A percentile compares a stretch with the other conserved stretches of the same genome.
phyloP scores from a whole-genome alignment of 345 rosid species.

The Hevea brasiliensis region DNA sequence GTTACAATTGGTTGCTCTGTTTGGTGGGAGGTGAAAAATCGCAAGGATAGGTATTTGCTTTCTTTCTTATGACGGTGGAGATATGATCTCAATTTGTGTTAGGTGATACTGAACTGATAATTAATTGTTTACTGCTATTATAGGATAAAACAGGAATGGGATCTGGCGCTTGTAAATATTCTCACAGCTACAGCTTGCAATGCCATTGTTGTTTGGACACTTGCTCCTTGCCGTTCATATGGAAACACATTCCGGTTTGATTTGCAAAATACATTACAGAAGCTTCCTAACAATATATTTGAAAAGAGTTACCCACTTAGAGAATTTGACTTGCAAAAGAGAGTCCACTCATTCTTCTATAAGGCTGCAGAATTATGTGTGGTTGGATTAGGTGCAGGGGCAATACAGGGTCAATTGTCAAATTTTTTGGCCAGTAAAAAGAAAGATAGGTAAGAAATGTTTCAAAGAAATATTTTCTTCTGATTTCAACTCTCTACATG shows the following conservation, averaged over 20 bases:
- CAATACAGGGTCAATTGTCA: conserved; percentile 77
- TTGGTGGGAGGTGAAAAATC: conserved; percentile 88
- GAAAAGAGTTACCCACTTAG: conserved; percentile 87
- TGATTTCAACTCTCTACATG: background rate
- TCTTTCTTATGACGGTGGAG: background rate
- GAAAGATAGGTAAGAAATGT: conserved; percentile 58
- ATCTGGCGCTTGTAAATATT: conserved; percentile 84
- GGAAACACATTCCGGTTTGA: conserved; percentile 87
- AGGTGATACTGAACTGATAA: conserved; percentile 23
- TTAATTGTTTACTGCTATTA: conserved; percentile 18
- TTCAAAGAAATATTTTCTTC: background rate
- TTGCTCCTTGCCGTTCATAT: conserved; percentile 94
- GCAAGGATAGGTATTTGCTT: conserved; percentile 66
- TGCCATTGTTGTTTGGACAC: conserved; percentile 81
- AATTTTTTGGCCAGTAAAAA: conserved; percentile 65
- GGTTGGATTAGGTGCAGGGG: conserved; percentile 76
- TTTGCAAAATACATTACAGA: conserved; percentile 89
- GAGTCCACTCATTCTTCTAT: conserved; percentile 78
- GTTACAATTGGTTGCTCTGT: conserved; percentile 83
- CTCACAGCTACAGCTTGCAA: conserved; percentile 82
- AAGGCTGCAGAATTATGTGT: conserved; percentile 87
- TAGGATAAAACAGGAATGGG: conserved; percentile 94
- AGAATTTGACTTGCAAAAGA: conserved; percentile 85
- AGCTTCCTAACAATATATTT: conserved; percentile 92
- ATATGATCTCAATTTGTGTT: background rate